Base-by-base conservation (phyloP, 768 basidiomycete genomes). In the Candolleomyces eurysporus region DNA sequence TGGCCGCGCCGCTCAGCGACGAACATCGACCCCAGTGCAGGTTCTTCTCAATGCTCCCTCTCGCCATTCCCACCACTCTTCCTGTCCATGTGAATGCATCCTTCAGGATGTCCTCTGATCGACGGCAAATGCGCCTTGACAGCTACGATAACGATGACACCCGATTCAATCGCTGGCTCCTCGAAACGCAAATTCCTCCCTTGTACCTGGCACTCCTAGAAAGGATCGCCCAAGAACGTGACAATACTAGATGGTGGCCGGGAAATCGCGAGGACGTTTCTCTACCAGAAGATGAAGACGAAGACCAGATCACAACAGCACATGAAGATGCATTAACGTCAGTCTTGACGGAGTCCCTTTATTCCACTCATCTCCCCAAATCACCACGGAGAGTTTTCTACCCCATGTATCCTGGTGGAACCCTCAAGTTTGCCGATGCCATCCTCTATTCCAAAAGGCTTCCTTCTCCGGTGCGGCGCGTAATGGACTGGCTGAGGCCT, bases 51-150 rank as follows among this genome's bases (percentile, higher is more conserved):
- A 76, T 72, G 0, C 69, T 84, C 9, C 82, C 81, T 0, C 71
- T 84, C 2, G 75, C 76, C 6, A 71, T 77, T 4, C n/a, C 65
- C 4, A 79, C 73, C 4, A 65, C 74, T 4, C 69, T 84, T 0
- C 82, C 82, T 0, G 72, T 79, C 1, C 82, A 84, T 59, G 66
- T 83, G 8, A 76, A 75, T 52, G 82, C 78, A 0, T 76, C 81
- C 0, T 83, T 82, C 62, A 73, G 80, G 46, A 67, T 83, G 4
- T 75, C 82, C 0, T 73, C 79, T 4, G 82, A 84, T 64, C 68
- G 82, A 40, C 67, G 82, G 36, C 71, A 74, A 21, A 76, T 82
- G 40, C 75, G 79, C 6, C 72, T 78, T 50, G 81, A 82, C 63
- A 72, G 69, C 5, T 71, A 71, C 32, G 65, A 64, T 30, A 70